Base-by-base conservation (phyloP, 768 basidiomycete genomes). In the Pholiota microspora region DNA sequence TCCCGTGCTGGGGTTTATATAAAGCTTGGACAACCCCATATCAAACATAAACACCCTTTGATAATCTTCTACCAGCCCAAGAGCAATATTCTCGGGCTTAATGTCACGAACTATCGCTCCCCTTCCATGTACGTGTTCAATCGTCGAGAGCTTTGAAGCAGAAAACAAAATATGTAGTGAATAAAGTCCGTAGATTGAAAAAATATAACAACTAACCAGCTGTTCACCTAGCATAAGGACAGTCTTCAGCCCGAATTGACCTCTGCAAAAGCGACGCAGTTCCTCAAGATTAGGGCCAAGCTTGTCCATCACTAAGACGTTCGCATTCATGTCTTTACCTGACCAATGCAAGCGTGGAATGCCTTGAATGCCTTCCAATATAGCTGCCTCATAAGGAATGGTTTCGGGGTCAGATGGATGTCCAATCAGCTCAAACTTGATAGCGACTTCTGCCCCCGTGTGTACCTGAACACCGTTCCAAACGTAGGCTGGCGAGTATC, bases 21-120 rank as follows among this genome's bases (percentile, higher is more conserved):
- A 98, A 78, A 97, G 96, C 82, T 98, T 97, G n/a, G 95, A 94
- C 34, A 98, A 80, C 74, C 95, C 93, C 53, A 95, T 94, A 66
- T 95, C 92, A 65, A 94, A 90, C 59, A 96, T 88, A 63, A 97
- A 97, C 75, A 98, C 94, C 72, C 96, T 94, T 68, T 97, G 96
- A 57, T 93, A 93, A 58, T 94, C 92, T 76, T 96, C 97, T 62
- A 95, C 95, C 57, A 96, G 94, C 28, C 95, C 95, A 92, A 96
- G 96, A 67, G 97, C 73, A 77, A 98, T 96, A 77, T 98, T 97
- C 79, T 96, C 94, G 29, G 95, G 95, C 71, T 98, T 98, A 81
- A 98, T 94, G 69, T 98, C 95, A 56, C 88, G 85, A 62, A 89
- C 92, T 66, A 89, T 89, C 71, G 97, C 96, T 78, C 97, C 96